Evolutionary conservation across 2,329 filamentous ascomycete species (phyloP).

Genomic region (Lasiodiplodia sp.): DNA sequence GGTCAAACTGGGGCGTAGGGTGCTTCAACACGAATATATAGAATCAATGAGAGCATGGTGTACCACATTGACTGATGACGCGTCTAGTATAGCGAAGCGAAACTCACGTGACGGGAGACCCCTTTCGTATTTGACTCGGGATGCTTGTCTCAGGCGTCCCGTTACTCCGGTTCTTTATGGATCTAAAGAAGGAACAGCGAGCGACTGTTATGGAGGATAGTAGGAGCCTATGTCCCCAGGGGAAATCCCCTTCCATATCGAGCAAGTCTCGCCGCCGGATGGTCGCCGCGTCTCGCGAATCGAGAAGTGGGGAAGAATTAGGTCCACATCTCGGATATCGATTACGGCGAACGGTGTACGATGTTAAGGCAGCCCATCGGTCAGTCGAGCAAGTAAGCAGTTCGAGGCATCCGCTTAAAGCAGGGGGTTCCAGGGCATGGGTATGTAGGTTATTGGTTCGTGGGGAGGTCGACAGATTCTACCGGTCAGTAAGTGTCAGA

Average conservation of each 20-base stretch:
- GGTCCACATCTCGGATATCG: not conserved
- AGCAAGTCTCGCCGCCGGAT: not conserved
- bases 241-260: not conserved
- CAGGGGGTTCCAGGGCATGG: not conserved
- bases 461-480: not conserved
- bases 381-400: not conserved
- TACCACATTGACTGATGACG: not conserved
- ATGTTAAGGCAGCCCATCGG: not conserved
- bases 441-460: not conserved
- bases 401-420: not conserved
- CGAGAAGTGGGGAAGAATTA: not conserved
- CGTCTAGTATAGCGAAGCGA: not conserved
- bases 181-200: not conserved
- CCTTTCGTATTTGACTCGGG: not conserved
- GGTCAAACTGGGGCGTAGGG: too few species aligned
- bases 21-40: too few species aligned
- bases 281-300: not conserved
- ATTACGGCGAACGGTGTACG: not conserved
- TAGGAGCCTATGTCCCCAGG: not conserved
- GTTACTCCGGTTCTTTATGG: not conserved
- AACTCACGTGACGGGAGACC: not conserved
- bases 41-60: not conserved
- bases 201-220: not conserved
- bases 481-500: not conserved
- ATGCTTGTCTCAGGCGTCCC: not conserved